Evolutionary conservation across 305 asterid genomes (phyloP), one percentile per base, ranked within the genome.

Genomic region (Fraxinus greggii): DNA sequence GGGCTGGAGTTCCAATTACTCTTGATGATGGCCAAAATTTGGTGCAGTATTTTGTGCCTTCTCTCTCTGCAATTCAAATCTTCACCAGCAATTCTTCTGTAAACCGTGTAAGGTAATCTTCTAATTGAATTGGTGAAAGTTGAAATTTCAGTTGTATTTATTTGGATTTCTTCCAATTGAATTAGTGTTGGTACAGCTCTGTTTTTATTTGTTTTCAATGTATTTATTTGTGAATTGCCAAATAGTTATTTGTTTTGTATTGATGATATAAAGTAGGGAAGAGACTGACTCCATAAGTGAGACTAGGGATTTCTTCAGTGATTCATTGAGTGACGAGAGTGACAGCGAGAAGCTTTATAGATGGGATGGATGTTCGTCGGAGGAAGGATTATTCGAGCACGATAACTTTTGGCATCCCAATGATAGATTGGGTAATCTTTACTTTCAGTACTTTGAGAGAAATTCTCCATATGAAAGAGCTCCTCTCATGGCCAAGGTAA

Each of bases 61-160:
- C 93, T 81, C 97, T 95, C 84, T 95, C 99, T 35, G 98, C 98
- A 12, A 92, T 95, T 79, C 99, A 95, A 88, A 94, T 95, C 83
- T 95, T 93, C 88, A 92, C 96, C 88, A 90, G 91, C 90, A 90
- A 77, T 85, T 90, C 98, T 1, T 89, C 97, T 79, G 88, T 80
- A n/a, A 89, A 86, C 85, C 86, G 88, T 87, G 89, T 93, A 63
- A 94, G 98, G 99, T 95, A 91, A 31, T 24, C 17, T 61, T 51
- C 24, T 1, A 51, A 17, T 51, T 51, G 61, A 51, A 17, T 48
- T 15, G 21, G 21, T 48, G 59, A 45, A 45, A 45, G 54, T 45
- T 45, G 59, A 4, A 48, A 48, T 48, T 48, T 13, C 15, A 48
- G 59, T 48, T 48, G 59, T 48, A 40, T 40, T 40, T 40, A 40